Evolutionary conservation across 768 basidiomycete genomes (phyloP).

Genomic region (Leucosporidium creatinivorum): DNA sequence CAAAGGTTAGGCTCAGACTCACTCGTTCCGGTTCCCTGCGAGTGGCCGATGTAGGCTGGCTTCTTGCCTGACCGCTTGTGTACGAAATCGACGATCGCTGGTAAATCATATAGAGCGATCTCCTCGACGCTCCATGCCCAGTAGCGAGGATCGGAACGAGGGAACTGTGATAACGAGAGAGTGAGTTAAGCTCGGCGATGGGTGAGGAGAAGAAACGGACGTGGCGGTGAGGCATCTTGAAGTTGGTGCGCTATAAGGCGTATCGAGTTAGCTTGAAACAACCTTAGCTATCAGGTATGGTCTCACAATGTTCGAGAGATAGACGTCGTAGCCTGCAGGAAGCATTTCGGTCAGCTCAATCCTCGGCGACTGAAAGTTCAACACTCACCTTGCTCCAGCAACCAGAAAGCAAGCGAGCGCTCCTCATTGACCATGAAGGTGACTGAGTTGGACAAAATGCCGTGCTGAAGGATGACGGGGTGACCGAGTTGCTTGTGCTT

Average conservation of each 20-base stretch:
- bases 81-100: conserved; percentile 46
- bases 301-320: conserved; percentile 11
- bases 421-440: conserved; percentile 47
- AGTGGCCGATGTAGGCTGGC: conserved; percentile 49
- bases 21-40: conserved; percentile 41
- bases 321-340: conserved; percentile 20
- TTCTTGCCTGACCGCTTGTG: conserved; percentile 41
- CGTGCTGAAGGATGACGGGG: conserved; percentile 48
- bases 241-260: conserved; percentile 41
- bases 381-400: conserved; percentile 42
- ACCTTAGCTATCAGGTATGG: conserved; percentile 9
- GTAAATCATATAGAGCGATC: conserved; percentile 48
- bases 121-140: conserved; percentile 41
- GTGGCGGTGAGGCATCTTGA: conserved; percentile 45
- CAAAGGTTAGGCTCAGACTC: too few relatives aligned
- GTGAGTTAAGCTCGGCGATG: neutral
- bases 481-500: conserved; percentile 34
- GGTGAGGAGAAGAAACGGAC: neutral
- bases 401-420: conserved; percentile 48
- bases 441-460: conserved; percentile 26
- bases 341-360: too few relatives aligned
- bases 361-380: too few relatives aligned
- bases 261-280: conserved; percentile 45
- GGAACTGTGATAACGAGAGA: neutral
- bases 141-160: conserved; percentile 20